These are phyloP conservation scores for Geranium rotundifolium DNA, from an alignment of 345 rosid genomes.

Conservation along the genomic window DNA sequence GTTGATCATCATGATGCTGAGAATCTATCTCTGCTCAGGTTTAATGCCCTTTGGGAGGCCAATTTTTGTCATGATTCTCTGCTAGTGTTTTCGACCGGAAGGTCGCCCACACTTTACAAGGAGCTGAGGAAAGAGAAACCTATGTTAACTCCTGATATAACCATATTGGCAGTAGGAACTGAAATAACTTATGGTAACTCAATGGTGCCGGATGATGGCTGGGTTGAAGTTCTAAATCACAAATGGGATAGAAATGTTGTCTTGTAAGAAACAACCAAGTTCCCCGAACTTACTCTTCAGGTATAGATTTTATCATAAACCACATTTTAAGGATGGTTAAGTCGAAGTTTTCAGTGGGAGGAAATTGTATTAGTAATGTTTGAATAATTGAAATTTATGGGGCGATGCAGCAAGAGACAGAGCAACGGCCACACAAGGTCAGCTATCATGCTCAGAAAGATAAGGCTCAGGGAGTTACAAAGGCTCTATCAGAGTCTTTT, in stretches of 20 bases:
- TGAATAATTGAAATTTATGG: not conserved
- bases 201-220: conserved; percentile 85
- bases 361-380: too few species aligned
- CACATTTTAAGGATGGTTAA: not conserved
- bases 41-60: conserved; percentile 83
- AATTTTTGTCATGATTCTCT: conserved; percentile 67
- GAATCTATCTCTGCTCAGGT: conserved; percentile 66
- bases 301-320: conserved; percentile 15
- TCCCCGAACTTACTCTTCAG: conserved; percentile 82
- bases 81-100: conserved; percentile 88
- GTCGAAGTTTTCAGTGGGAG: not conserved
- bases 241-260: conserved; percentile 74
- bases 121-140: conserved; percentile 62
- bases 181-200: conserved; percentile 86
- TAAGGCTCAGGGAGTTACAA: conserved; percentile 61
- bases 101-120: conserved; percentile 72
- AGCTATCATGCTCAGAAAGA: conserved; percentile 77
- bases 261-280: conserved; percentile 61
- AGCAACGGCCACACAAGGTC: conserved; percentile 81
- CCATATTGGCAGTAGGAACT: conserved; percentile 96
- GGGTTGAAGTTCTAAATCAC: conserved; percentile 70
- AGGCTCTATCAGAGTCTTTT: conserved; percentile 46
- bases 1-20: conserved; percentile 94
- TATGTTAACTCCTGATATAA: conserved; percentile 93
- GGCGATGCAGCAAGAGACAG: conserved; percentile 65